Percentiles rank a stretch among this genome's conserved stretches.
phyloP scores from a whole-genome alignment of 2,329 filamentous ascomycete genomes.

The Aspergillus versicolor region DNA sequence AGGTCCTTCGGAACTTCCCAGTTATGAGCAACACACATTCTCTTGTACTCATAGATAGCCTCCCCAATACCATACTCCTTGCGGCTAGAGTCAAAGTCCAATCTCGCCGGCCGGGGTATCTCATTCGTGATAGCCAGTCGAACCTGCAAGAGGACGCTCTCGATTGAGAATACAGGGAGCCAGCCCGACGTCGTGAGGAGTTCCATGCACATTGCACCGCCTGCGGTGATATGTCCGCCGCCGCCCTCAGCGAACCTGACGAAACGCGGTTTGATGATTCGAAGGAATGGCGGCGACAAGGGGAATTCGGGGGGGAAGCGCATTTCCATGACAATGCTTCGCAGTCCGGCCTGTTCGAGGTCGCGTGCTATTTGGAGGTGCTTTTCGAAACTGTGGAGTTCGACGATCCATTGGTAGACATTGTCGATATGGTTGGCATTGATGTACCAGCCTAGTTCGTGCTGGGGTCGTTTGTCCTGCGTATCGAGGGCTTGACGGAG shows the following conservation, averaged over 20 bases:
- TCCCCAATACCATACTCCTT: conserved; percentile 1
- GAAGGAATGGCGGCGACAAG: conserved; percentile 77
- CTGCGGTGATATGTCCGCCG: conserved; percentile 80
- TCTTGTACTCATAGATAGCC: conserved; percentile 7
- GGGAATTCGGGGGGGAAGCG: conserved; percentile 78
- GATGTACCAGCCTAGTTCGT: conserved; percentile 81
- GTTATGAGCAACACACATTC: conserved; percentile 5
- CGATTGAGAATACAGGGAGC: conserved; percentile 70
- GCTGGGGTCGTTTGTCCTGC: conserved; percentile 60
- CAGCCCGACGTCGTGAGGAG: conserved; percentile 81
- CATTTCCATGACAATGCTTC: conserved; percentile 75
- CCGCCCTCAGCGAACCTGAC: conserved; percentile 69
- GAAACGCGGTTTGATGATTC: conserved; percentile 78
- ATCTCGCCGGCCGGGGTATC: conserved; percentile 70
- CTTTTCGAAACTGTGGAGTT: conserved; percentile 77
- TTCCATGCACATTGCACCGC: conserved; percentile 83
- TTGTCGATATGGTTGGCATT: conserved; percentile 66
- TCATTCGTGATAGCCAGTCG: conserved; percentile 69
- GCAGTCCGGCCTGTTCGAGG: conserved; percentile 62
- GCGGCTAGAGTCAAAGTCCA: conserved; percentile 43
- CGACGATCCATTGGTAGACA: conserved; percentile 87
- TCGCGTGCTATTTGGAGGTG: conserved; percentile 70
- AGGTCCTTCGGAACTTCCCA: conserved; percentile 6
- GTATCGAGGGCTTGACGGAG: conserved; percentile 63
- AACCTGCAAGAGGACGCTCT: conserved; percentile 78